phyloP scores from a whole-genome alignment of 306 rosid genomes.

The Corylus heterophylla region DNA sequence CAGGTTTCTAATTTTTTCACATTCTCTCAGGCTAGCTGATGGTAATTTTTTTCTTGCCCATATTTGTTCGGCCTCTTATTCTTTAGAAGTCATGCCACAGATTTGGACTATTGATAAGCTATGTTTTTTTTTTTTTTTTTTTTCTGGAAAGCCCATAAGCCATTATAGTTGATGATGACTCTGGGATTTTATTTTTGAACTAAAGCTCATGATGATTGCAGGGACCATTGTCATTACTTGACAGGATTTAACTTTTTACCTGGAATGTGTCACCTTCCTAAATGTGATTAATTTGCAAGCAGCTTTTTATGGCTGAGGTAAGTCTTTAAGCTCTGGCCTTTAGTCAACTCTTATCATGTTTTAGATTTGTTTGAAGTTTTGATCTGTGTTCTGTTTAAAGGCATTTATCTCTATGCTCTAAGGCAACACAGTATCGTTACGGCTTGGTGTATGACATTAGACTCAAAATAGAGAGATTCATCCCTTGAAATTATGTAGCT shows the following conservation, averaged over 20 bases:
- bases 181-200: slow-evolving; percentile 26
- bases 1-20: slow-evolving; percentile 22
- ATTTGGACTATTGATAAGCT: slow-evolving; percentile 3
- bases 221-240: slow-evolving; percentile 14
- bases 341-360: not conserved
- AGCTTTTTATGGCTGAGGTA: slow-evolving; percentile 23
- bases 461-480: slow-evolving; percentile 5
- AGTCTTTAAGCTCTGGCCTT: slow-evolving; percentile 18
- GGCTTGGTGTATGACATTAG: slow-evolving; percentile 1
- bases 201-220: slow-evolving; percentile 18
- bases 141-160: slow-evolving; percentile 10
- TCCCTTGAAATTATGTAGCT: slow-evolving; percentile 21
- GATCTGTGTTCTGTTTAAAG: not conserved
- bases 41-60: slow-evolving; percentile 12
- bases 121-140: not conserved
- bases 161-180: slow-evolving; percentile 24
- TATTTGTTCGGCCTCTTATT: slow-evolving; percentile 5
- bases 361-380: slow-evolving; percentile 3
- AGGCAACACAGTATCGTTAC: not conserved
- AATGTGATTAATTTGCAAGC: slow-evolving; percentile 12
- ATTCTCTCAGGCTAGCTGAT: slow-evolving; percentile 19
- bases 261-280: slow-evolving; percentile 14
- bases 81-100: slow-evolving; percentile 8
- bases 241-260: slow-evolving; percentile 3
- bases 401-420: slow-evolving; percentile 11